Evolutionary conservation across 768 basidiomycete species (phyloP).

Genomic region (Podaxis sp.): DNA sequence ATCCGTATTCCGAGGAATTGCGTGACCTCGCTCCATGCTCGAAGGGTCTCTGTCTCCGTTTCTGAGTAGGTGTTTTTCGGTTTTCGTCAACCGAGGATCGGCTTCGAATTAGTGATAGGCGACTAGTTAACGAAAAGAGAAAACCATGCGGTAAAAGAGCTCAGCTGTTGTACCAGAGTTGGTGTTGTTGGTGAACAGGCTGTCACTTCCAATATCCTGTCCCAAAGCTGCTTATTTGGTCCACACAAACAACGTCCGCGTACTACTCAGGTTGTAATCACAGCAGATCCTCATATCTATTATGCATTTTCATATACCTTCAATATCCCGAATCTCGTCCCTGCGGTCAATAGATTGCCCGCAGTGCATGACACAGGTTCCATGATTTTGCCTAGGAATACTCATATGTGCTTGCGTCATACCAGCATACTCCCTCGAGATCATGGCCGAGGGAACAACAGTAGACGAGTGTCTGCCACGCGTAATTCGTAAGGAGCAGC

Average conservation of each 20-base stretch:
- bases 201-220: not conserved
- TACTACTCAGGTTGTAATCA: not conserved
- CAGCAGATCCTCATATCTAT: no score
- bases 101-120: not conserved
- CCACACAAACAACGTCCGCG: not conserved
- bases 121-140: not conserved
- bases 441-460: not conserved
- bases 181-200: not conserved
- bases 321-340: no score
- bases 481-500: not conserved
- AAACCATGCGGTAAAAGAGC: not conserved
- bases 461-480: not conserved
- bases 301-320: no score
- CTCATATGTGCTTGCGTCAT: not conserved
- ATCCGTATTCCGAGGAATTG: not conserved
- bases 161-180: not conserved
- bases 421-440: not conserved
- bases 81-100: not conserved
- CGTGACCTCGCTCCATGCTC: conserved; percentile 2
- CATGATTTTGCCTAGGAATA: not conserved
- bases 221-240: not conserved
- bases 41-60: not conserved
- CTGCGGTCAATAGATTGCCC: not conserved
- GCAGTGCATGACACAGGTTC: not conserved
- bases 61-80: not conserved